Evolutionary conservation across 352 stramenopile species (phyloP).

Genomic region (Phytophthora meadii): DNA sequence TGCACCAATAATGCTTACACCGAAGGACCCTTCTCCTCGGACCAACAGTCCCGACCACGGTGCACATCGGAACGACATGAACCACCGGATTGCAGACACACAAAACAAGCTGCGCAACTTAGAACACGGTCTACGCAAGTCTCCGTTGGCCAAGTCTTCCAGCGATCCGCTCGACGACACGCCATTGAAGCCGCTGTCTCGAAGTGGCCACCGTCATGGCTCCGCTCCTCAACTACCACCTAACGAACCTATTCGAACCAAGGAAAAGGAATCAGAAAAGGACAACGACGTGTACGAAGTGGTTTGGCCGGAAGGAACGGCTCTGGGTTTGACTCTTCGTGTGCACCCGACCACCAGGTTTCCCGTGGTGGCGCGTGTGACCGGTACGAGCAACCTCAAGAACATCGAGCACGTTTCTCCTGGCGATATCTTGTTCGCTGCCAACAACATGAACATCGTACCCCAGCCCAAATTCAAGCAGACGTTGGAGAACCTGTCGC

Average conservation of each 20-base stretch:
- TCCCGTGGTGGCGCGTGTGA: constrained; percentile 75
- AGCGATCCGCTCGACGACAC: constrained; percentile 47
- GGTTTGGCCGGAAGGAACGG: constrained; percentile 72
- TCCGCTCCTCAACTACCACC: constrained; percentile 22
- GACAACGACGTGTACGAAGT: constrained; percentile 76
- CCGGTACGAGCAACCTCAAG: constrained; percentile 75
- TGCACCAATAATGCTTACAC: constrained; percentile 28
- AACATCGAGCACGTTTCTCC: constrained; percentile 80
- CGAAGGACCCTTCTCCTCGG: constrained; percentile 32
- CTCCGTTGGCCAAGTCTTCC: constrained; percentile 43
- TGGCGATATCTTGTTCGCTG: constrained; percentile 73
- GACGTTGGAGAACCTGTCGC: constrained; percentile 74
- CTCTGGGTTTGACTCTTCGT: constrained; percentile 68
- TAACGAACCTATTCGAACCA: constrained; percentile 24
- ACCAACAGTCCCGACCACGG: constrained; percentile 27
- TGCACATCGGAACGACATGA: constrained; percentile 36
- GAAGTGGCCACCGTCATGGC: constrained; percentile 37
- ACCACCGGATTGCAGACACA: constrained; percentile 34
- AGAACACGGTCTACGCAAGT: constrained; percentile 51
- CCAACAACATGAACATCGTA: constrained; percentile 77
- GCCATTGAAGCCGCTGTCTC: constrained; percentile 53
- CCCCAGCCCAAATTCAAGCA: constrained; percentile 84
- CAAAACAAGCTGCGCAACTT: constrained; percentile 54
- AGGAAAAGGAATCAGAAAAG: constrained; percentile 43
- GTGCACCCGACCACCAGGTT: constrained; percentile 77